Evolutionary conservation across 1,284 basidiomycete species (phyloP), one percentile per base, ranked within the genome.

Genomic region (Rhodofomes roseus): DNA sequence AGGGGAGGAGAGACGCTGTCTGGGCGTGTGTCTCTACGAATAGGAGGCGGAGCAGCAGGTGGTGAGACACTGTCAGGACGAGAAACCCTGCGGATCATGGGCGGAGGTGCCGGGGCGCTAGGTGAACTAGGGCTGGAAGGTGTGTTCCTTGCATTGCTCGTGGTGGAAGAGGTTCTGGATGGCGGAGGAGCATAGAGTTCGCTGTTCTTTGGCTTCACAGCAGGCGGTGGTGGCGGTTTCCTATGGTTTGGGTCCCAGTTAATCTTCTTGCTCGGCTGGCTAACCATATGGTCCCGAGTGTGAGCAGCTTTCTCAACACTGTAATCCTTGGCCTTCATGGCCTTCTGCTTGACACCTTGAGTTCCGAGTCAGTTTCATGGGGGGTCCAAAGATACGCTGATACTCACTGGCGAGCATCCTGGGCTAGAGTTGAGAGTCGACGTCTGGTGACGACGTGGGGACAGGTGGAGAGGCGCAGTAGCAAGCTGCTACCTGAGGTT

Each of bases 241-340:
- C 76, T 76, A 53, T 74, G 77, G 62, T 81, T 79, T 20, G 85
- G 80, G 68, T 86, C 79, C 82, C 84, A 89, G 63, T 81, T 85
- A 7, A 83, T 80, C 60, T 83, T 82, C 63, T 81, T 81, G 68
- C 86, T 73, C 1, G 86, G 78, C 2, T 79, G 85, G 48, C 83
- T 85, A 3, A 79, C 74, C 66, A 81, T 77, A 36, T 77, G 77
- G 68, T 89, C 87, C 62, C 79, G 78, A 14, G 85, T 81, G 67
- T 80, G 78, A 59, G 80, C 75, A 54, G 84, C 61, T 68, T 80
- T 84, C 55, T 75, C 75, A 22, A 84, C 76, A 14, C 81, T 71
- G 1, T 78, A 77, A 66, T 82, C 81, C 62, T 86, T 86, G 18
- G 79, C 84, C 59, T 82, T 84, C 20, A 74, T 68, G 3, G 89